Conservation (phyloP, 2,329 filamentous ascomycete genomes). For the Exophiala phaeomuriformis region DNA sequence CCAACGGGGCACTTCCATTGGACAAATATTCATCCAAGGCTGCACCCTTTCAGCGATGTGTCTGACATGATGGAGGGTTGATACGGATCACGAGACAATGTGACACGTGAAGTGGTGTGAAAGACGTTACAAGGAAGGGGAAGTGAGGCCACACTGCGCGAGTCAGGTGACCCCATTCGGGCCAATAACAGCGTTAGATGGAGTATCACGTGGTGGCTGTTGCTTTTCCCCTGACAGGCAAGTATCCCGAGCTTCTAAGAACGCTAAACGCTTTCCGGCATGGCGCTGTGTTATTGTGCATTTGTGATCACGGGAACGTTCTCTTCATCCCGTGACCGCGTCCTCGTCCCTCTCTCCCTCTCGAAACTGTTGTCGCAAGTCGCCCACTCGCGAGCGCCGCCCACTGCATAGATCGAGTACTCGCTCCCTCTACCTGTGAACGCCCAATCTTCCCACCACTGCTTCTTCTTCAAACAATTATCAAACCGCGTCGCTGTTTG, state of each 20-base stretch:
- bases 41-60: background rate
- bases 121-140: background rate
- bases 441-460: slow-evolving; percentile 2
- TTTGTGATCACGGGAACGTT: slow-evolving; percentile 7
- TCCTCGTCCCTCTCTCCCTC: slow-evolving; percentile 30
- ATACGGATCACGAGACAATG: background rate
- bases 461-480: background rate
- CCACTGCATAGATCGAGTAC: slow-evolving; percentile 1
- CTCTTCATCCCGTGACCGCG: slow-evolving; percentile 37
- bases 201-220: background rate
- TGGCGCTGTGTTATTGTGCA: background rate
- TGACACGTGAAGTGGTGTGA: background rate
- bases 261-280: background rate
- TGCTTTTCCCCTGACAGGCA: background rate
- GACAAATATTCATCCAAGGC: background rate
- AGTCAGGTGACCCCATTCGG: background rate
- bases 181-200: background rate
- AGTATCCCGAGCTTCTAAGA: background rate
- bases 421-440: slow-evolving; percentile 5
- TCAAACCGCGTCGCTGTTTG: background rate
- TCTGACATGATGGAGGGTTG: background rate
- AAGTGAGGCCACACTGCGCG: background rate
- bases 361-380: background rate
- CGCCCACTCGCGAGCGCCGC: background rate
- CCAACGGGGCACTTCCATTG: background rate